Base-by-base conservation (phyloP, 768 basidiomycete genomes). In the Hygrocybe punicea region DNA sequence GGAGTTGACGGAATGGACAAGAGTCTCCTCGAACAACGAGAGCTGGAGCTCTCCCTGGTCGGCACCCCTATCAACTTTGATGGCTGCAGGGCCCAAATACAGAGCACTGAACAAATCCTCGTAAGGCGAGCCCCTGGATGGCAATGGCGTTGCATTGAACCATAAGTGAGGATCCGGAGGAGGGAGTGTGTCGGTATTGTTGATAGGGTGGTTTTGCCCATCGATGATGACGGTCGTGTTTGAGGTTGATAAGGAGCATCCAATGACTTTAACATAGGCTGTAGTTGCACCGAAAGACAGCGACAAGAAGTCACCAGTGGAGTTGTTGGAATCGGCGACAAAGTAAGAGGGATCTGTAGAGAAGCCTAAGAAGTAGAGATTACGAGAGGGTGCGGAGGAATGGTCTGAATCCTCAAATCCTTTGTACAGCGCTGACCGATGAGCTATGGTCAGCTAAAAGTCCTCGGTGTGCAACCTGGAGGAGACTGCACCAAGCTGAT, bases 41-140 rank as follows among this genome's bases (percentile, higher is more conserved):
- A 25, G 24, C n/a, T 49, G 17, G 24, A 49, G 24, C 25, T 24
- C 42, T n/a, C 21, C 21, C 42, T n/a, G 14, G n/a, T 16, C 47
- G 16, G 47, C 14, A 49, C 25, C 25, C 17, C 25, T 29, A 6
- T 19, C n/a, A 49, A 49, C 24, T n/a, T 19, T 49, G 24, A 49
- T 17, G 24, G 47, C 16, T 49, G 19, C 47, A 19, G 47, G 47
- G 19, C 47, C 47, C 24, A 24, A 21, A 16, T 17, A 49, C 17
- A 49, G 47, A 24, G 17, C 47, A 49, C 47, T 25, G 24, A 49
- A 49, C 47, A 49, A 29, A 29, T 49, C 47, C 25, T 49, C 47
- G 25, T 17, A 49, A 16, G 47, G 47, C 16, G 19, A 21, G 25
- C 47, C 47, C 25, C 47, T 19, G 16, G 47, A 49, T 29, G n/a